Evolutionary conservation across 768 basidiomycete genomes (phyloP), one percentile per base, ranked within the genome.

Genomic region (Russula brevipes): DNA sequence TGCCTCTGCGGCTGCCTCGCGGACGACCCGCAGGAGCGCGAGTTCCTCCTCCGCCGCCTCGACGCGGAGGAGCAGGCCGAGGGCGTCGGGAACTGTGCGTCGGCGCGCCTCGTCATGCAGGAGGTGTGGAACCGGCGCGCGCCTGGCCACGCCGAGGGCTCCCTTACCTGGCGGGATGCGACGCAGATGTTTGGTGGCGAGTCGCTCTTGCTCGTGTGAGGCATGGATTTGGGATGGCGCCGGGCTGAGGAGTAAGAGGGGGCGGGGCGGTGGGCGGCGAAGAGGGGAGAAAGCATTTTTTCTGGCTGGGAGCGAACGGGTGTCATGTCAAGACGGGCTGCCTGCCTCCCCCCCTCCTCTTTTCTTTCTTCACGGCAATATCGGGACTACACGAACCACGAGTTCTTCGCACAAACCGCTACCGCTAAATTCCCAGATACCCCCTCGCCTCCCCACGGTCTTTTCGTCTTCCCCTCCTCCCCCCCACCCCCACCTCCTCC

Each of bases 1-100:
- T 90, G 86, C 69, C 80, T 93, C 56, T 83, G 83, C 64, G 89
- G 89, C 1, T 84, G 81, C 66, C 79, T 91, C 56, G 85, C 87
- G 64, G 83, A 85, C 70, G 76, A 82, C 56, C 62, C 41, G 4
- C 58, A 58, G 1, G 75, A 84, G 64, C 80, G 80, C 56, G 46
- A 63, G 2, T 76, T 78, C 64, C 75, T 91, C 14, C 66, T 74
- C 31, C 67, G 68, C 10, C 74, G 80, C 50, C 76, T 93, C 47
- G 69, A 78, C 19, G 55, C 44, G 58, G 79, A 79, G 57, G 82
- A 85, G 69, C 77, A 78, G 42, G 73, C 74, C 24, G 80, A 82
- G 57, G 77, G 78, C 10, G 79, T 86, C 33, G 90, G 90, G 38
- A 91, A 91, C 68, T 84, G 84, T 60, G 70, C 73, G n/a, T 77